phyloP scores from a whole-genome alignment of 352 stramenopile species.

The Globisporangium camurandrum region DNA sequence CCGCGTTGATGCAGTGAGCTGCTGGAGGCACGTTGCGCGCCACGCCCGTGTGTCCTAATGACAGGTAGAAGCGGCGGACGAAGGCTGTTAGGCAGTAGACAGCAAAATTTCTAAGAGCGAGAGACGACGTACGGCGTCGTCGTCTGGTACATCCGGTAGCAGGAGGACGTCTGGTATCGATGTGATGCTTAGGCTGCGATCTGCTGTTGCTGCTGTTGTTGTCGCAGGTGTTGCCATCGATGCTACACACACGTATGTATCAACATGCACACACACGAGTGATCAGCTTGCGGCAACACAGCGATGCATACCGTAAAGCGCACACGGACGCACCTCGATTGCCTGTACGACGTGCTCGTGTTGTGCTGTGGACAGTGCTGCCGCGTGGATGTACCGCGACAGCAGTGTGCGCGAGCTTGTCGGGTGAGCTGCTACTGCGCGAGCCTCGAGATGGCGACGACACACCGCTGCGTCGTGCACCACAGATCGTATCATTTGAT shows the following conservation, averaged over 20 bases:
- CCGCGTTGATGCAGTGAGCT: conserved; percentile 15
- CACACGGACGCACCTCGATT: too few relatives aligned
- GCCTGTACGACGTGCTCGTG: conserved; percentile 6
- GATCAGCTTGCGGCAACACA: too few relatives aligned
- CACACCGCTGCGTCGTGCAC: background rate
- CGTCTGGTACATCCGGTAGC: background rate
- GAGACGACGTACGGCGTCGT: background rate
- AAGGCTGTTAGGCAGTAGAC: too few relatives aligned
- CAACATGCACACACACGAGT: too few relatives aligned
- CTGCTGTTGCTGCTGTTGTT: background rate
- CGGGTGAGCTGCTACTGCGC: conserved; percentile 3
- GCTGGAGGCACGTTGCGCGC: conserved; percentile 31
- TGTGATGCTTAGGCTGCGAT: too few relatives aligned
- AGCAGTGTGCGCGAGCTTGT: conserved; percentile 3
- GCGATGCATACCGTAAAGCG: too few relatives aligned
- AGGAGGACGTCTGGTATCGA: background rate
- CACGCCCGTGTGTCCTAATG: conserved; percentile 28
- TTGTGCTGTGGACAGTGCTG: background rate
- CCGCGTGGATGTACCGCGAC: background rate
- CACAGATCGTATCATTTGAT: background rate
- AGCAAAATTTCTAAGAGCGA: background rate
- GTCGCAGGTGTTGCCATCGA: background rate
- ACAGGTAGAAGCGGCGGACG: background rate
- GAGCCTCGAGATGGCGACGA: conserved; percentile 1
- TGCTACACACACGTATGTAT: too few relatives aligned